phyloP scores from a whole-genome alignment of 306 rosid genomes.

The Rubus idaeus region DNA sequence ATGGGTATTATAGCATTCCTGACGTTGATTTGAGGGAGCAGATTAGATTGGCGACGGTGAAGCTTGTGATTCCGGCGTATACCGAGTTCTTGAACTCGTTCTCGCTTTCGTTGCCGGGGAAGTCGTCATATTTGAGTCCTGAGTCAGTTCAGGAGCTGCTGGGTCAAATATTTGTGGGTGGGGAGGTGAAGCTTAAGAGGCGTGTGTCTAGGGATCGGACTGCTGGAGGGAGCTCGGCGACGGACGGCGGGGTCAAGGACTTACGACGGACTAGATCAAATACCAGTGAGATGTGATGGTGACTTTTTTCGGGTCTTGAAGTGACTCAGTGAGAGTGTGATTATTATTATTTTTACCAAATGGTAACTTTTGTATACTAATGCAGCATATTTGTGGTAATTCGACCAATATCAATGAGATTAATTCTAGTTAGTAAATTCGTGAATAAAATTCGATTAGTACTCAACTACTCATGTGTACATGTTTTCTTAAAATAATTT shows the following conservation, averaged over 20 bases:
- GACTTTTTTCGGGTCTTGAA: background rate
- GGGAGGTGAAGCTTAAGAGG: constrained; percentile 34
- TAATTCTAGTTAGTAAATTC: too few species aligned
- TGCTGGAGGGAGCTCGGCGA: constrained; percentile 32
- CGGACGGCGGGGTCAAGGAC: constrained; percentile 32
- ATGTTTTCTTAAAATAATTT: too few species aligned
- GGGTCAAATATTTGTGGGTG: constrained; percentile 44
- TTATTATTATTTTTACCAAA: background rate
- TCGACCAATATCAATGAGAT: background rate
- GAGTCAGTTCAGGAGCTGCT: constrained; percentile 51
- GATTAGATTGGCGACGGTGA: constrained; percentile 56
- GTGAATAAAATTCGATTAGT: too few species aligned
- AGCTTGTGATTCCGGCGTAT: constrained; percentile 53
- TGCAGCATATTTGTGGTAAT: background rate
- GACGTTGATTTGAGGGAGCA: constrained; percentile 73
- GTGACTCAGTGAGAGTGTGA: background rate
- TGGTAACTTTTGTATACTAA: background rate
- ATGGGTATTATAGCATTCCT: constrained; percentile 50
- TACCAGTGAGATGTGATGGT: background rate
- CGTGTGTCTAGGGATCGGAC: constrained; percentile 43
- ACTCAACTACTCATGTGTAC: too few species aligned
- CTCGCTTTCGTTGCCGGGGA: constrained; percentile 47
- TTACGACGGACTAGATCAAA: constrained; percentile 37
- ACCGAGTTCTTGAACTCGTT: constrained; percentile 49
- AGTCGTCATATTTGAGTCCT: constrained; percentile 41